Base-by-base conservation (phyloP, 768 basidiomycete genomes). In the Suillus sp. region DNA sequence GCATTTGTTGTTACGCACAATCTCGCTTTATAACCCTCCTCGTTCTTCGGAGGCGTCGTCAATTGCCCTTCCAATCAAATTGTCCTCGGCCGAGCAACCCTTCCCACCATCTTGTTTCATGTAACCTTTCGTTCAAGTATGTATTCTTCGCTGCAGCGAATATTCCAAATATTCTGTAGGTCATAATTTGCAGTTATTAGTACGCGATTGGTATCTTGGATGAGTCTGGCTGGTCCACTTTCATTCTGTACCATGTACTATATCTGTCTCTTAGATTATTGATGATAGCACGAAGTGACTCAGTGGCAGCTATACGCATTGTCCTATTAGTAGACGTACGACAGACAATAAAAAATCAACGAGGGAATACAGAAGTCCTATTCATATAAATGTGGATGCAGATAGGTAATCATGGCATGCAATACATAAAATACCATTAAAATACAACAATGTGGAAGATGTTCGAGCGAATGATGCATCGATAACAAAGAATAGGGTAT, bases 371-470 rank as follows among this genome's bases (percentile, higher is more conserved):
- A 53, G 20, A 35, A 34, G 10, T 53, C 5, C 20, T n/a, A 20
- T 20, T 32, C 51, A 53, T 53, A 53, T 11, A 34, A 14, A 55
- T 22, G 34, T 37, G n/a, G 51, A 55, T 22, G 34, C 22, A 34
- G 51, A 22, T 20, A 20, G 20, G 51, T 32, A 53, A 53, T 30
- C 30, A 30, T 32, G 18, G 51, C 54, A 55, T 37, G 34, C 20
- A 34, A 55, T 55, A 55, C 54, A 55, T 55, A 37, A 55, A 34
- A 55, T 55, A 55, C 34, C 54, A 25, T 55, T 55, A 37, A 55
- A 55, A 55, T 55, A 55, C 54, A 55, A 14, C 54, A 34, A 6
- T 53, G 51, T 13, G 34, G 13, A 16, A 22, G n/a, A 55, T 37
- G 54, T 55, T 55, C 34, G 34, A 35, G 34, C 8, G 34, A 14